Base-by-base conservation (phyloP, 768 basidiomycete genomes). In the Hirschioporus abietinus region DNA sequence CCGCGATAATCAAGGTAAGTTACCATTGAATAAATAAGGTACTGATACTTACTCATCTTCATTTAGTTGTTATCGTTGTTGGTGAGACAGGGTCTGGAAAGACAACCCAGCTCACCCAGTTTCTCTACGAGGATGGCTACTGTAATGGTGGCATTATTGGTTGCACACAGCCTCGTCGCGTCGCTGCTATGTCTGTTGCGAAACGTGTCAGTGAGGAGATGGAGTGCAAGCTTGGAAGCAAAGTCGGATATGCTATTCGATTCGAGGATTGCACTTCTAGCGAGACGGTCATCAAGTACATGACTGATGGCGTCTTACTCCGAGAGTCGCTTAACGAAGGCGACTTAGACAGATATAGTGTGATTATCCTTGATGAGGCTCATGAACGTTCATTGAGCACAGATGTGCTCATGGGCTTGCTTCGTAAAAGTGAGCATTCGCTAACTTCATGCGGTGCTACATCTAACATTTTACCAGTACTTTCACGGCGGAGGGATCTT, bases 1-100 rank as follows among this genome's bases (percentile, higher is more conserved):
- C 35, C 83, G 96, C 58, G 97, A 99, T 71, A 96, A 98, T 73
- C 97, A 99, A 87, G 95, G 95, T 90, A 65, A 63, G 77, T 8
- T 23, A n/a, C 9, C 18, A n/a, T n/a, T 6, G 25, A 36, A 36
- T 5, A 24, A 30, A 63, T 68, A 42, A 57, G 66, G 7, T 17
- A n/a, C 23, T 2, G 36, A 26, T 58, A 1, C 66, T 15, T 52
- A 20, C 66, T 63, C 64, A 63, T 24, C 60, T 17, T 63, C 23
- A 4, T 34, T 24, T 8, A 97, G 97, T 99, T 42, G 82, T 92
- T 61, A 88, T 99, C 66, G 94, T 99, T 52, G 92, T 99, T 57
- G 97, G 97, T n/a, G 97, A 99, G 78, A 99, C 97, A n/a, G 97
- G 97, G 10, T 99, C 96, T 0, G 97, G 97, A 7, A 99, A 99